Evolutionary conservation across 306 rosid species (phyloP), one percentile per base, ranked within the genome.

Genomic region (Fagus crenata): DNA sequence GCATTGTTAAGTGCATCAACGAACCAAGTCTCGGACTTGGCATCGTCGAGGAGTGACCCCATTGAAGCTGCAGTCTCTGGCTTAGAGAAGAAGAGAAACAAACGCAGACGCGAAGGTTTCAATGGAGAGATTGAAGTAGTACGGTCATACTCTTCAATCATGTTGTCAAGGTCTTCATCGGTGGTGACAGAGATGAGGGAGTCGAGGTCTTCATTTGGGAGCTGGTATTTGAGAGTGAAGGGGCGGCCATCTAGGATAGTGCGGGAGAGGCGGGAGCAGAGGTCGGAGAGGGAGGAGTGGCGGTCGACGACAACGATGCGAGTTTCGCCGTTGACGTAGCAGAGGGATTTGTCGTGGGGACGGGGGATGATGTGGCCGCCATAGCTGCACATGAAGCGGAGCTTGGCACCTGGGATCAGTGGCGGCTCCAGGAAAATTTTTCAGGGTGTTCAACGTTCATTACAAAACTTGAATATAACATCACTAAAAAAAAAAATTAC

Each of bases 351-450:
- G 78, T 96, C 97, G 2, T 91, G 98, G 0, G 99, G 99, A 1
- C 98, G 99, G 0, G 99, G 98, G 83, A 96, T 87, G 82, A 96
- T 92, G 76, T 91, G 99, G 67, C 99, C 99, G 5, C 99, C 99
- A 36, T 88, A 96, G 86, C 99, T 92, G 80, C 99, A 92, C 99
- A 96, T 96, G 3, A 96, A 85, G 15, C 97, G 98, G 55, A 96
- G 91, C 85, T 89, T 96, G 67, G 87, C 83, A 2, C 92, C 91
- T 0, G 97, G n/a, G n/a, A n/a, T n/a, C n/a, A n/a, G n/a, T n/a
- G n/a, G n/a, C n/a, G n/a, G n/a, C n/a, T n/a, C n/a, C n/a, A n/a
- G n/a, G n/a, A n/a, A n/a, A n/a, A n/a, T n/a, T n/a, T n/a, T n/a
- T n/a, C n/a, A n/a, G n/a, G n/a, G n/a, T n/a, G n/a, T n/a, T n/a